Conservation (phyloP, 2,329 filamentous ascomycete species). For the Aspergillus aculeatinus region DNA sequence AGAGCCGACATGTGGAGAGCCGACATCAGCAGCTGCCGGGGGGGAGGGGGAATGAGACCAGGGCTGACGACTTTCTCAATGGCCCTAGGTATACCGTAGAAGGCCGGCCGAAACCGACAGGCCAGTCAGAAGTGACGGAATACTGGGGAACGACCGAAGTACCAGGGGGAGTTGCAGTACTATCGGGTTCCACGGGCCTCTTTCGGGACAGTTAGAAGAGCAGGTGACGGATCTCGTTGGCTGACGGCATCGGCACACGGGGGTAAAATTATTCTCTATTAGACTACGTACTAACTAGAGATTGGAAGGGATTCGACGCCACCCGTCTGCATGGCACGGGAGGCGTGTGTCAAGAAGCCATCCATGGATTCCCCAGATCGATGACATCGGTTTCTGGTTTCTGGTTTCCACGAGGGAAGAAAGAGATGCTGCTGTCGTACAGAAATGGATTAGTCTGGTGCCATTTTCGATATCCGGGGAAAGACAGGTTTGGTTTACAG, state of each 20-base stretch:
- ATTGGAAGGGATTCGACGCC: slow-evolving; percentile 2
- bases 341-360: background rate
- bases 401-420: background rate
- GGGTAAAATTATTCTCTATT: background rate
- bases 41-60: background rate
- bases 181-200: slow-evolving; percentile 17
- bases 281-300: background rate
- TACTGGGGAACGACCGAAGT: slow-evolving; percentile 10
- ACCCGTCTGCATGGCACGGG: slow-evolving; percentile 2
- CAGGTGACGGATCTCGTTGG: slow-evolving; percentile 11
- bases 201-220: slow-evolving; percentile 4
- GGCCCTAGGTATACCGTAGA: slow-evolving; percentile 5
- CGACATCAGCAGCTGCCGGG: background rate
- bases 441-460: background rate
- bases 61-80: slow-evolving; percentile 1
- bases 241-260: slow-evolving; percentile 6
- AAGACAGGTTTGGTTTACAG: background rate
- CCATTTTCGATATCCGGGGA: background rate
- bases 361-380: background rate
- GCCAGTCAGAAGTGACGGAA: slow-evolving; percentile 13
- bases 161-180: slow-evolving; percentile 9
- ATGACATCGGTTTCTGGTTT: background rate
- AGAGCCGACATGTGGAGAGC: slow-evolving; percentile 20
- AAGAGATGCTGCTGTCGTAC: background rate
- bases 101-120: slow-evolving; percentile 24